phyloP scores from a whole-genome alignment of 495 filamentous ascomycete genomes.

The Melanomma pulvis-pyrius region DNA sequence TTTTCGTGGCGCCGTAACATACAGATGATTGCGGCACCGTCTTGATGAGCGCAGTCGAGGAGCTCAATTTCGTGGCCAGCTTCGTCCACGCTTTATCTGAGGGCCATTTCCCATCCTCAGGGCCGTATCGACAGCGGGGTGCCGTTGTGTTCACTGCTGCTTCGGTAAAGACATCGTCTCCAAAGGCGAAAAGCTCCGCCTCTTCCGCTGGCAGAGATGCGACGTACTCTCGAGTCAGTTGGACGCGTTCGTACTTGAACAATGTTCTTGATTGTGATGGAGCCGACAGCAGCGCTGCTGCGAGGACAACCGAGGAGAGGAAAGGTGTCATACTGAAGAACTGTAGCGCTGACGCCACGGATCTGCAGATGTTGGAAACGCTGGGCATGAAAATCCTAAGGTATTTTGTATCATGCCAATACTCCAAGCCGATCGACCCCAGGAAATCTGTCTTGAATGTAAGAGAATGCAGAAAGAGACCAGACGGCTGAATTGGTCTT shows the following conservation, averaged over 20 bases:
- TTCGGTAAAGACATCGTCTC: background rate
- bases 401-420: background rate
- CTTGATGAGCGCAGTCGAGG: constrained; percentile 22
- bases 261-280: constrained; percentile 11
- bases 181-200: constrained; percentile 23
- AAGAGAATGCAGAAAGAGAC: background rate
- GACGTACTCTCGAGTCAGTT: constrained; percentile 28
- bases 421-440: background rate
- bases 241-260: constrained; percentile 17
- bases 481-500: constrained; percentile 12
- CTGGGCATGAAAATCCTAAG: background rate
- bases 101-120: constrained; percentile 29
- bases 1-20: constrained; percentile 25
- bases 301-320: constrained; percentile 12
- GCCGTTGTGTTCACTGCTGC: constrained; percentile 12
- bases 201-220: constrained; percentile 23
- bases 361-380: background rate
- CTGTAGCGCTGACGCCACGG: background rate
- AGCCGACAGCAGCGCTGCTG: constrained; percentile 7
- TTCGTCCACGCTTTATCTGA: constrained; percentile 32
- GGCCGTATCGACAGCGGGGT: constrained; percentile 18
- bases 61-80: constrained; percentile 21
- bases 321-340: constrained; percentile 8
- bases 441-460: background rate
- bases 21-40: constrained; percentile 27